Evolutionary conservation across 768 basidiomycete species (phyloP).

Genomic region (Boletus barrowsii): DNA sequence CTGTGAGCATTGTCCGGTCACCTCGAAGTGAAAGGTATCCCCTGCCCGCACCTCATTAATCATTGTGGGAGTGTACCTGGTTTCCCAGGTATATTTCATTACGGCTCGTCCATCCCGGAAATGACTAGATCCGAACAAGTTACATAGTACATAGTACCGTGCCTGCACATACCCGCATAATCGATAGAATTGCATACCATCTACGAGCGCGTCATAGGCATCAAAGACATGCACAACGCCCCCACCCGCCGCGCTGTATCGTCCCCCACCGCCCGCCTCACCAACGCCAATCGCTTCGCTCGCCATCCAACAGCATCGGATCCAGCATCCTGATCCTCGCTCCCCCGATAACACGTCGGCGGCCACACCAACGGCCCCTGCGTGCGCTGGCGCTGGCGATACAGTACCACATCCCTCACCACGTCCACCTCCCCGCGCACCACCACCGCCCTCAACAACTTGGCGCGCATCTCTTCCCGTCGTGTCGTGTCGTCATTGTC

Average conservation of each 20-base stretch:
- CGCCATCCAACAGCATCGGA: constrained; percentile 3
- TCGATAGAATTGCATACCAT: too few relatives aligned
- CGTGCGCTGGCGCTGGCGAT: constrained; percentile 51
- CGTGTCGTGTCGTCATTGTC: constrained; percentile 25
- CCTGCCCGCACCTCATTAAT: too few relatives aligned
- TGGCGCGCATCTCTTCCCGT: constrained; percentile 27
- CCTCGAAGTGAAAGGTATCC: too few relatives aligned
- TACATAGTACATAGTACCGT: too few relatives aligned
- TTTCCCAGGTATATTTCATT: too few relatives aligned
- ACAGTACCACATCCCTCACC: constrained; percentile 54
- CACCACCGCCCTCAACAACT: constrained; percentile 51
- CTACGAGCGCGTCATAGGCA: too few relatives aligned
- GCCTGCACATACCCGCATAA: too few relatives aligned
- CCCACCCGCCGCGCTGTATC: constrained; percentile 11
- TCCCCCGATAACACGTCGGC: constrained; percentile 48
- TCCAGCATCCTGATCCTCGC: constrained; percentile 4
- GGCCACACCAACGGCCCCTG: constrained; percentile 39
- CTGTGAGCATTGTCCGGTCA: too few relatives aligned
- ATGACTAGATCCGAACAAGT: too few relatives aligned
- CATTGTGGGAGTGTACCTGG: too few relatives aligned
- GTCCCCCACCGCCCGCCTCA: constrained; percentile 10
- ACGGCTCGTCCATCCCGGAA: too few relatives aligned
- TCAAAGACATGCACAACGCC: constrained; percentile 2
- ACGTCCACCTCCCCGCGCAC: constrained; percentile 45
- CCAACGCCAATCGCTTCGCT: constrained; percentile 14